Percentiles rank a stretch among this genome's conserved stretches.
phyloP scores from a whole-genome alignment of 2,329 filamentous ascomycete species.

The Trichoderma sp. region DNA sequence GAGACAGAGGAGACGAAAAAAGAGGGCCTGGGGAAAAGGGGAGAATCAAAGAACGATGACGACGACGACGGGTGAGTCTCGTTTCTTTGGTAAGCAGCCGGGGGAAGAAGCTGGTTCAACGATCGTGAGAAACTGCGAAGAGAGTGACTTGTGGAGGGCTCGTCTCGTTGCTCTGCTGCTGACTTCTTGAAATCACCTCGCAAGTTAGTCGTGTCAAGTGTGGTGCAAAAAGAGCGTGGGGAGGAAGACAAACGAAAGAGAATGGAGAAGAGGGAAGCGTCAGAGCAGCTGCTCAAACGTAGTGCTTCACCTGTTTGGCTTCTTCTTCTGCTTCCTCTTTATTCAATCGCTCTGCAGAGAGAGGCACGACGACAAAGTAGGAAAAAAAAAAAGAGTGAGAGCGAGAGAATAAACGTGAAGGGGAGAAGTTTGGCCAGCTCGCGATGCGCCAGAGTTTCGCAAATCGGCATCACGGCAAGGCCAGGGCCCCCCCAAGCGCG shows the following conservation, averaged over 20 bases:
- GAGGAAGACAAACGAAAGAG: background rate
- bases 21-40: background rate
- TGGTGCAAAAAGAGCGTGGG: background rate
- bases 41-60: background rate
- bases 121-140: background rate
- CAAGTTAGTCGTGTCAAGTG: background rate
- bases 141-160: background rate
- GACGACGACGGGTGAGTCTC: background rate
- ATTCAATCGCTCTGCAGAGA: background rate
- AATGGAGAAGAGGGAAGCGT: background rate
- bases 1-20: background rate
- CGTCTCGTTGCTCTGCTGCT: constrained; percentile 4
- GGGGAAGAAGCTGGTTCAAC: background rate
- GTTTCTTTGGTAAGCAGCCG: background rate
- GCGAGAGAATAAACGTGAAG: background rate
- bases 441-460: constrained; percentile 3
- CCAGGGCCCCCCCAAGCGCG: background rate
- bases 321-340: background rate
- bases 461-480: constrained; percentile 21
- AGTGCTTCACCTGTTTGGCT: background rate
- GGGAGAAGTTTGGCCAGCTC: background rate
- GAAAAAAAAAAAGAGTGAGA: too few species aligned
- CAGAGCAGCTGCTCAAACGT: background rate
- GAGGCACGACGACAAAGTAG: background rate
- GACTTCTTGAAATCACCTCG: constrained; percentile 5